These are phyloP conservation scores for Sporothrix pseudoabietina DNA, from an alignment of 2,329 filamentous ascomycete genomes.

Conservation along the genomic window DNA sequence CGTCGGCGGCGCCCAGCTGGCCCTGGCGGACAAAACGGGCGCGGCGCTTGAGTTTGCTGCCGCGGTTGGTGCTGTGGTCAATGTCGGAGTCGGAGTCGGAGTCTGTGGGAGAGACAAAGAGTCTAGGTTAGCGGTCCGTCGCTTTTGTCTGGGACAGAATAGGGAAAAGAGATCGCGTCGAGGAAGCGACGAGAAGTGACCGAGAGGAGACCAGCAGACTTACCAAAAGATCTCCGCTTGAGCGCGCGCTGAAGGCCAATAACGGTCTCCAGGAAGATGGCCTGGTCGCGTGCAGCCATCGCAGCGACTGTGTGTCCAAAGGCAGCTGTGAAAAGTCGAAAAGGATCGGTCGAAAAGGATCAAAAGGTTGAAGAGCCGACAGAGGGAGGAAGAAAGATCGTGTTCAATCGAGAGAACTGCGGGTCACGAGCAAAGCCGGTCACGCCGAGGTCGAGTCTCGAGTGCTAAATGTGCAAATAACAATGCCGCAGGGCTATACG, in stretches of 20 bases:
- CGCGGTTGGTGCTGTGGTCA: constrained; percentile 70
- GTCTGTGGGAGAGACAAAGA: constrained; percentile 52
- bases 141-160: not conserved
- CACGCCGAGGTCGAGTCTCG: not conserved
- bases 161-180: not conserved
- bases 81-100: constrained; percentile 77
- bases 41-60: constrained; percentile 76
- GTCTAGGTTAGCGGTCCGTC: not conserved
- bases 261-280: constrained; percentile 35
- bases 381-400: not conserved
- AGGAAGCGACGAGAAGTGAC: not conserved
- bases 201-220: not conserved
- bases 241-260: constrained; percentile 35
- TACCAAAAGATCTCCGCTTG: constrained; percentile 36
- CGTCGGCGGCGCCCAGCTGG: constrained; percentile 66
- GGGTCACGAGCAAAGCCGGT: not conserved
- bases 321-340: not conserved
- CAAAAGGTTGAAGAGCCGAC: not conserved
- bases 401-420: not conserved
- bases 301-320: not conserved
- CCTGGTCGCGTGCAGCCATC: constrained; percentile 35
- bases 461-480: not conserved
- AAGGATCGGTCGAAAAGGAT: not conserved
- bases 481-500: not conserved
- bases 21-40: constrained; percentile 71